phyloP scores from a whole-genome alignment of 1,284 basidiomycete species.

The Tylopilus sp. region DNA sequence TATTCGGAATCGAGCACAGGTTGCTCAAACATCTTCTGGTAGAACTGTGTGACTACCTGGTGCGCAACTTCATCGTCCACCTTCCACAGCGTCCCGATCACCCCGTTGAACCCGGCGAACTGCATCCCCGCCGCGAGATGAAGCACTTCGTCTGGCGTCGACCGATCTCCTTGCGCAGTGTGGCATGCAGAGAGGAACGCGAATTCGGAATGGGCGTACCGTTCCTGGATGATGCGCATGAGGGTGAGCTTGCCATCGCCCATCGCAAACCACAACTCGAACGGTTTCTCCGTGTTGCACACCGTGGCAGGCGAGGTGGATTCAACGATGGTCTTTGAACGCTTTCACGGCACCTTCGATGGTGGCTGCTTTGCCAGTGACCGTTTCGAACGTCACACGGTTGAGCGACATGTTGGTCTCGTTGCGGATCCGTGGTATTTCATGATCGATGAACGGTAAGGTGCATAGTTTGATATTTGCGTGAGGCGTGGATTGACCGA shows the following conservation, averaged over 20 bases:
- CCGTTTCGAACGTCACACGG: background rate
- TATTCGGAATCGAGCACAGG: background rate
- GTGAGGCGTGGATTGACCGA: background rate
- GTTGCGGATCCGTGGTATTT: background rate
- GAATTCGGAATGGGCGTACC: slow-evolving; percentile 1
- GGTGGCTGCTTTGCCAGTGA: background rate
- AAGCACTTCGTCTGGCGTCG: slow-evolving; percentile 3
- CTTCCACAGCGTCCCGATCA: background rate
- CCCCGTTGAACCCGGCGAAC: background rate
- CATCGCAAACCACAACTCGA: slow-evolving; percentile 4
- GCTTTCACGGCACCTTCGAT: background rate
- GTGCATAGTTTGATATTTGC: background rate
- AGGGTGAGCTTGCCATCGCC: background rate
- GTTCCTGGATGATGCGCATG: slow-evolving; percentile 4
- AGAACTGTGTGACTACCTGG: background rate
- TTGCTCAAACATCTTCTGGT: background rate
- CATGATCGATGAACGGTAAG: background rate
- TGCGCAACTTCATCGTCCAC: background rate
- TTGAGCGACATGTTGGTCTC: slow-evolving; percentile 3
- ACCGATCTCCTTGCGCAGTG: slow-evolving; percentile 2
- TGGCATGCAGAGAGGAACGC: slow-evolving; percentile 6
- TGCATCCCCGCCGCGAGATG: background rate
- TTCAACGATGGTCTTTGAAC: background rate
- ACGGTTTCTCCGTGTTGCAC: background rate
- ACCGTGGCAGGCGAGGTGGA: background rate